These are phyloP conservation scores for Gentiana macrophylla DNA, from an alignment of 257 asterid species.

Conservation along the genomic window DNA sequence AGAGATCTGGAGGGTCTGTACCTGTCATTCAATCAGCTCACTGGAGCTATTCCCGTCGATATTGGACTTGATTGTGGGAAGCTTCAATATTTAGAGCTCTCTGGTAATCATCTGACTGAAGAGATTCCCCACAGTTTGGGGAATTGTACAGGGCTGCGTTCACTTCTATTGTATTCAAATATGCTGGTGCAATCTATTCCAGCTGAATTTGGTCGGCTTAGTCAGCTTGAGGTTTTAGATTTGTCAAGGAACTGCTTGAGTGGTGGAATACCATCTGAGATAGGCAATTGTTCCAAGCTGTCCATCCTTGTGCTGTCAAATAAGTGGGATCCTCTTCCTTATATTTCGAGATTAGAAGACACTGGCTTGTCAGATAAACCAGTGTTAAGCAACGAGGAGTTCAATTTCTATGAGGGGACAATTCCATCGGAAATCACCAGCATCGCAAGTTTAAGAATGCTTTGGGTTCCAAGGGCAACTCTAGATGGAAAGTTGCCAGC, in stretches of 20 bases:
- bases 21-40: constrained; percentile 66
- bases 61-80: constrained; percentile 59
- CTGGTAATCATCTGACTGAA: constrained; percentile 53
- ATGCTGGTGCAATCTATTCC: constrained; percentile 67
- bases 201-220: constrained; percentile 50
- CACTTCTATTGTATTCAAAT: constrained; percentile 57
- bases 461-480: constrained; percentile 83
- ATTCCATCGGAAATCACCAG: constrained; percentile 44
- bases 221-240: constrained; percentile 66
- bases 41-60: constrained; percentile 50
- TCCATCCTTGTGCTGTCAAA: constrained; percentile 66
- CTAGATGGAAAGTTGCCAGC: constrained; percentile 53
- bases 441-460: constrained; percentile 62
- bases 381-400: constrained; percentile 43
- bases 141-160: constrained; percentile 47
- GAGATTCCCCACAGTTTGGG: constrained; percentile 54
- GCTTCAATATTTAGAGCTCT: constrained; percentile 65
- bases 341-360: constrained; percentile 22
- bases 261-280: constrained; percentile 47
- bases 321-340: constrained; percentile 63
- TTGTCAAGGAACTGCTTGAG: constrained; percentile 74
- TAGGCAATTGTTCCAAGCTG: constrained; percentile 58
- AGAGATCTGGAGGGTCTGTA: constrained; percentile 56
- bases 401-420: constrained; percentile 57
- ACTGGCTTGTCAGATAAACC: constrained; percentile 18